These are phyloP conservation scores for Drosera capensis DNA, from an alignment of 148 eudicot genomes.

Conservation along the genomic window DNA sequence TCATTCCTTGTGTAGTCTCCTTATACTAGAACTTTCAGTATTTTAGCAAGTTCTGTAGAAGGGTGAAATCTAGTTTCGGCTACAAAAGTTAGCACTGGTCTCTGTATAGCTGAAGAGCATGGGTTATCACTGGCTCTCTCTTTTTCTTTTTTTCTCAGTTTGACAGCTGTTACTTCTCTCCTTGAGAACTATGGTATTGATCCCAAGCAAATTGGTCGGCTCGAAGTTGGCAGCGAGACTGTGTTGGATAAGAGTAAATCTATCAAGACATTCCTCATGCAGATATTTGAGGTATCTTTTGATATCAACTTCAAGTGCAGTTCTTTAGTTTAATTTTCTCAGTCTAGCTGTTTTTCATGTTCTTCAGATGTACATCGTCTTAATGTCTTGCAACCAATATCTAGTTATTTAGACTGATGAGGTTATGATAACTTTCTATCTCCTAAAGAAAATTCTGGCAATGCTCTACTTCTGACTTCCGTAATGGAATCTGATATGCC, in stretches of 20 bases:
- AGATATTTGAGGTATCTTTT: conserved; percentile 66
- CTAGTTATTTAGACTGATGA: no score
- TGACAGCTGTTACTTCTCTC: conserved; percentile 83
- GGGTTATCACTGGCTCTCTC: neutral
- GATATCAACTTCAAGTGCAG: neutral
- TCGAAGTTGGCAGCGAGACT: conserved; percentile 99
- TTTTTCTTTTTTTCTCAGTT: conserved; percentile 23
- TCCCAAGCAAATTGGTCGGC: conserved; percentile 78
- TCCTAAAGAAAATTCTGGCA: no score
- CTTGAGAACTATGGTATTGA: conserved; percentile 79
- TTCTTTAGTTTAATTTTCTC: neutral
- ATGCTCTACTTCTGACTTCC: neutral
- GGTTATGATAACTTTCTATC: no score
- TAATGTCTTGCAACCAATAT: no score
- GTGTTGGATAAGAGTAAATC: conserved; percentile 98
- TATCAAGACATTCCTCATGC: conserved; percentile 97
- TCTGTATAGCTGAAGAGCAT: neutral
- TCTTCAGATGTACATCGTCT: no score
- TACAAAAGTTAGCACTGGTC: no score
- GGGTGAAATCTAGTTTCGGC: neutral
- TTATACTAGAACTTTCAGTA: no score
- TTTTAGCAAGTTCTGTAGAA: no score
- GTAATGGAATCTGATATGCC: no score
- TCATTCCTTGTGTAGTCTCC: no score
- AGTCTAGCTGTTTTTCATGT: neutral